Percentiles rank a stretch among this genome's conserved stretches.
phyloP scores from a whole-genome alignment of 495 filamentous ascomycete species.

The Xylaria intraflava region DNA sequence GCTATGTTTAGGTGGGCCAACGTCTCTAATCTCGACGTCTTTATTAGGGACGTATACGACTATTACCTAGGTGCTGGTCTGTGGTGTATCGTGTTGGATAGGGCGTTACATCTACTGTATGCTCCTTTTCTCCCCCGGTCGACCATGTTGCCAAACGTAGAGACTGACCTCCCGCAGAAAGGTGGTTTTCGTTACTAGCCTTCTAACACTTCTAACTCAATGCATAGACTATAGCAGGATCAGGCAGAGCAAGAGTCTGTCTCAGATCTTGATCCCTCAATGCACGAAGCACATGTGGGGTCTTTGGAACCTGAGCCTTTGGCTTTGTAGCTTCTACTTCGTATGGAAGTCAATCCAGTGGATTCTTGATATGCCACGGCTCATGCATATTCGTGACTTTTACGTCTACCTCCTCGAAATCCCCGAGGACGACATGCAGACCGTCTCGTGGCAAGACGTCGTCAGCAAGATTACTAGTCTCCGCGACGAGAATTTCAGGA shows the following conservation, averaged over 20 bases:
- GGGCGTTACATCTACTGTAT: slow-evolving; percentile 67
- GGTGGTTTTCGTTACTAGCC: slow-evolving; percentile 72
- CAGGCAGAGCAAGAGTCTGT: slow-evolving; percentile 63
- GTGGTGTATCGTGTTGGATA: slow-evolving; percentile 76
- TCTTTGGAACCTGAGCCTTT: slow-evolving; percentile 68
- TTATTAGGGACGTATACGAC: slow-evolving; percentile 81
- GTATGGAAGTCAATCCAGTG: slow-evolving; percentile 71
- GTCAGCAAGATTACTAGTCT: slow-evolving; percentile 83
- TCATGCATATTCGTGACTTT: slow-evolving; percentile 80
- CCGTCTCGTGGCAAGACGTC: slow-evolving; percentile 90
- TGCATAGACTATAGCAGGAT: slow-evolving; percentile 80
- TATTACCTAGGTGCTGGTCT: slow-evolving; percentile 84
- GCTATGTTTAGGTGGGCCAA: slow-evolving; percentile 97
- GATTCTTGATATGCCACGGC: slow-evolving; percentile 64
- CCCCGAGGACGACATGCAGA: slow-evolving; percentile 89
- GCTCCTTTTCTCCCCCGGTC: slow-evolving; percentile 22
- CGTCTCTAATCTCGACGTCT: slow-evolving; percentile 83
- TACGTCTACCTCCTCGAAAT: slow-evolving; percentile 80
- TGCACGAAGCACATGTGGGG: slow-evolving; percentile 86
- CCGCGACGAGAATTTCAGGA: slow-evolving; percentile 78
- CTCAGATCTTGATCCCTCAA: slow-evolving; percentile 69
- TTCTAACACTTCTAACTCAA: slow-evolving; percentile 77
- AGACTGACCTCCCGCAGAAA: slow-evolving; percentile 29
- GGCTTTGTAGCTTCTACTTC: slow-evolving; percentile 85
- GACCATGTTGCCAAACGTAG: not conserved